These are phyloP conservation scores for Colletotrichum tabaci DNA, from an alignment of 2,329 filamentous ascomycete species.

Conservation along the genomic window DNA sequence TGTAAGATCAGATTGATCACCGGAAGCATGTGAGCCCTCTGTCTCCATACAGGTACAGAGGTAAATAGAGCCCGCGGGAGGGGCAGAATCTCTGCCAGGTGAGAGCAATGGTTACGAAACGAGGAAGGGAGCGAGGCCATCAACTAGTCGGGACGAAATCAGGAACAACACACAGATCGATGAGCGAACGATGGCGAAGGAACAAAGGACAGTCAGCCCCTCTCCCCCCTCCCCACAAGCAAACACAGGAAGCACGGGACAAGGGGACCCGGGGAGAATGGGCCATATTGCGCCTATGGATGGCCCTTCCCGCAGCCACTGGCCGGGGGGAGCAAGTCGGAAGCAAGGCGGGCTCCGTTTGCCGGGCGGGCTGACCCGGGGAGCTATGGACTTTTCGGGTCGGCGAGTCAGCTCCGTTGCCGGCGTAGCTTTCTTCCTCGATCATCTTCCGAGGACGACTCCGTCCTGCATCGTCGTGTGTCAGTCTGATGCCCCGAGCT, in stretches of 20 bases:
- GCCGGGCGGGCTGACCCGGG: background rate
- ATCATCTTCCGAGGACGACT: background rate
- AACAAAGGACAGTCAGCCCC: background rate
- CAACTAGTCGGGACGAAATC: too few species aligned
- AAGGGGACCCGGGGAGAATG: constrained; percentile 10
- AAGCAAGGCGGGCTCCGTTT: background rate
- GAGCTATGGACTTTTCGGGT: too few species aligned
- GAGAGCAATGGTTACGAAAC: too few species aligned
- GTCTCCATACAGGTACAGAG: background rate
- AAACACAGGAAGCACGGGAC: background rate
- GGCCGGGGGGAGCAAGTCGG: too few species aligned
- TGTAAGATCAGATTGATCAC: background rate
- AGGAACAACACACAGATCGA: constrained; percentile 3
- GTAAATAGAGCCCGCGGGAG: too few species aligned
- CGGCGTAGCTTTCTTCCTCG: too few species aligned
- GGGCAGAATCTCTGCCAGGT: background rate
- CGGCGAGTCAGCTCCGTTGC: constrained; percentile 3
- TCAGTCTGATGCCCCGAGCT: background rate
- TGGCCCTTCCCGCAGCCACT: background rate
- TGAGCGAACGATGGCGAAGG: constrained; percentile 1
- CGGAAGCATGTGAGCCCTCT: background rate
- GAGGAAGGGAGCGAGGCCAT: too few species aligned
- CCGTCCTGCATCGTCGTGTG: background rate
- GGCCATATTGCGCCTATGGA: background rate
- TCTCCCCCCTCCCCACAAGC: background rate